Evolutionary conservation across 1,139 yeast species (phyloP), one percentile per base, ranked within the genome.

Genomic region (Nadsonia starkeyi-henricii): DNA sequence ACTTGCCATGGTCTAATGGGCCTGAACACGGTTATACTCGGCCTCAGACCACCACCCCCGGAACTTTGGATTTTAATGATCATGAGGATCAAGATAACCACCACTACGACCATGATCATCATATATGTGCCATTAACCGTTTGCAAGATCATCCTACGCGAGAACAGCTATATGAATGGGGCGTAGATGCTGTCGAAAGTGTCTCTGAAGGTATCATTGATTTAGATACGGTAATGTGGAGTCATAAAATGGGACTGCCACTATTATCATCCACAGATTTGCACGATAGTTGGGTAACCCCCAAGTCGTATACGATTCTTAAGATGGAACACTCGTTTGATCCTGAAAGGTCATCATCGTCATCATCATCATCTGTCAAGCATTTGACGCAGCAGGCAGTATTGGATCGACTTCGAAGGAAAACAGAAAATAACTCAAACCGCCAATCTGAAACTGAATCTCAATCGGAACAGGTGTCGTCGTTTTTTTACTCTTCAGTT

Each of bases 181-280:
- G 60, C 13, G 58, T 55, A 18, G 61, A 57, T 43, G 54, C 55
- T 12, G 54, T 57, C 30, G 61, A 57, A 47, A 50, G 55, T 12
- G 55, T 57, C 0, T 52, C 58, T 2, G 60, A 53, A 19, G 59
- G 58, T 15, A 48, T 51, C 1, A 37, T 57, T 39, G 61, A 57
- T 43, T 47, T 57, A 30, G 49, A 55, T 15, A 55, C 58, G 2
- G 19, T 56, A 19, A 51, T 59, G 23, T 54, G 45, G 37, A 48
- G 47, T 9, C 54, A 53, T n/a, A 42, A 41, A 20, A 41, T 53
- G 39, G 45, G 50, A n/a, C 46, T 57, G 46, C 57, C 60, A 13
- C 47, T 56, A 17, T 51, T 55, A 28, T 48, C 60, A 1, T 60
- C 58, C 5, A 55, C 58, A 1, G 61, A 57, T 39, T 44, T 57